A percentile compares a stretch with the other conserved stretches of the same genome.
Conservation (phyloP, 2,329 filamentous ascomycete species). For the Pseudogymnoascus sp. region DNA sequence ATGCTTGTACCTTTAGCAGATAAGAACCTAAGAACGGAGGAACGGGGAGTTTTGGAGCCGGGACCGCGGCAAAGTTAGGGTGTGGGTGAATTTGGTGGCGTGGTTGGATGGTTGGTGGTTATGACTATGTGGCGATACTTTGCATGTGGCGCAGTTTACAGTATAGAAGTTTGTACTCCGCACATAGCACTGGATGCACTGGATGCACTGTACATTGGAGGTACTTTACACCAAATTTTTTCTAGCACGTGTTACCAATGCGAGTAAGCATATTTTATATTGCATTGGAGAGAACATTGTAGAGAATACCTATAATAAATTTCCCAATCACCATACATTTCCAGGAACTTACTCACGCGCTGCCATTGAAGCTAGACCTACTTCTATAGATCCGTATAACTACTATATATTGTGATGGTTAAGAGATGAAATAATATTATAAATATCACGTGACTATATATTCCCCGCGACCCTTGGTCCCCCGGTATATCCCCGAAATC, state of each 20-base stretch:
- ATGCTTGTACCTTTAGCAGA: not conserved
- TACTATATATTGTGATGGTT: too few relatives aligned
- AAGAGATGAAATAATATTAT: not conserved
- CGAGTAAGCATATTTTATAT: not conserved
- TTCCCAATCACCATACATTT: not conserved
- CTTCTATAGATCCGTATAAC: not conserved
- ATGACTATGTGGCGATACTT: not conserved
- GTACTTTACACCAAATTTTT: not conserved
- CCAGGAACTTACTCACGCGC: not conserved
- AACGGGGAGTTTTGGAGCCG: not conserved
- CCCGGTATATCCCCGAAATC: slow-evolving; percentile 1
- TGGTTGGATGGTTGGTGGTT: not conserved
- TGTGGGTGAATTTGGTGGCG: slow-evolving; percentile 1
- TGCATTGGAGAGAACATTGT: not conserved
- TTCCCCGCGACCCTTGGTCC: not conserved
- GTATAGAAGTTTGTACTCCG: not conserved
- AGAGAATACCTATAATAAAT: not conserved
- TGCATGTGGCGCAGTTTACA: not conserved
- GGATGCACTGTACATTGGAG: not conserved
- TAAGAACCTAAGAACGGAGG: not conserved
- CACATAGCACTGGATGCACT: not conserved
- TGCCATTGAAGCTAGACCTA: not conserved
- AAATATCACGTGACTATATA: not conserved
- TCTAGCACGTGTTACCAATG: not conserved
- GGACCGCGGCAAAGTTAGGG: not conserved